Evolutionary conservation across 2,329 filamentous ascomycete genomes (phyloP).

Genomic region (Diaporthe sp.): DNA sequence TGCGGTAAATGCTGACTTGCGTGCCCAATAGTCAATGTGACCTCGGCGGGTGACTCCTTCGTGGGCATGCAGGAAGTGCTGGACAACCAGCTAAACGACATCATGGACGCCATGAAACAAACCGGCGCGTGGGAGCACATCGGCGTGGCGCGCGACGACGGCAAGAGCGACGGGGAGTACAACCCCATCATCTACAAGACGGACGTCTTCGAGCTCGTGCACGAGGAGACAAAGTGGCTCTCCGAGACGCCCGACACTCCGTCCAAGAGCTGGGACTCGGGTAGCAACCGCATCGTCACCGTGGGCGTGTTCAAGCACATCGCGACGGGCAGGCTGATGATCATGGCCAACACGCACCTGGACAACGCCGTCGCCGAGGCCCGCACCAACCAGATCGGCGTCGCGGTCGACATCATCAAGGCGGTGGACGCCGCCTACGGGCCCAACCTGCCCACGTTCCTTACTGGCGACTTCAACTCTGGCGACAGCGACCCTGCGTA

Average conservation of each 20-base stretch:
- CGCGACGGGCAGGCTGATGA: constrained; percentile 48
- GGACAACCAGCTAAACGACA: constrained; percentile 58
- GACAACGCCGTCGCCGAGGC: constrained; percentile 57
- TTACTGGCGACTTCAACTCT: constrained; percentile 59
- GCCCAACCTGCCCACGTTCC: constrained; percentile 45
- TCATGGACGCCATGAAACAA: constrained; percentile 45
- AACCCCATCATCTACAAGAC: constrained; percentile 74
- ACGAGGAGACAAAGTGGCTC: constrained; percentile 70
- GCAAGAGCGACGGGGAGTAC: constrained; percentile 71
- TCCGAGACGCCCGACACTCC: constrained; percentile 67
- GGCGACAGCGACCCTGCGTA: constrained; percentile 52
- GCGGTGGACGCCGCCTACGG: constrained; percentile 34
- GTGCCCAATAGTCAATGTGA: neutral
- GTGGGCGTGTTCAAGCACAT: constrained; percentile 57
- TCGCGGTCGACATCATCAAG: constrained; percentile 51
- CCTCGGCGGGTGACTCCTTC: neutral
- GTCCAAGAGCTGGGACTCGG: constrained; percentile 67
- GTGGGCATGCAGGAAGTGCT: constrained; percentile 60
- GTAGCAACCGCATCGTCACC: constrained; percentile 57
- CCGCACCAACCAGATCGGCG: constrained; percentile 56
- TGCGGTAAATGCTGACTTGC: neutral
- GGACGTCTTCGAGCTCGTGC: constrained; percentile 59
- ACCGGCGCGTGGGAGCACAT: constrained; percentile 63
- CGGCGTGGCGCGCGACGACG: constrained; percentile 69
- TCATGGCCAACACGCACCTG: constrained; percentile 64